These are phyloP conservation scores for Rhodotorula toruloides DNA, from an alignment of 768 basidiomycete species.

Conservation along the genomic window DNA sequence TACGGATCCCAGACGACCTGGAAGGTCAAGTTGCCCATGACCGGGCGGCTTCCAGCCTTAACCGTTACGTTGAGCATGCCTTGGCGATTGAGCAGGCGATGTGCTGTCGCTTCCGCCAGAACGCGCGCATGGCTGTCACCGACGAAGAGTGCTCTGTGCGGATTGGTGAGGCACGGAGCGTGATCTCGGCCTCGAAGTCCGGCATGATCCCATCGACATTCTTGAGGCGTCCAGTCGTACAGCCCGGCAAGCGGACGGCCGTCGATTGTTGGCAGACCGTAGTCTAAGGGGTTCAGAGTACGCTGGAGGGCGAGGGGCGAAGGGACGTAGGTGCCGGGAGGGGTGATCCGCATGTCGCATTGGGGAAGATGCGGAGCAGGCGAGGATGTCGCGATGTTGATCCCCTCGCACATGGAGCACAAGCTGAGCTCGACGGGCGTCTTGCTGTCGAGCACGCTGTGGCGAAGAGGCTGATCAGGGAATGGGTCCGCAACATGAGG, in stretches of 20 bases:
- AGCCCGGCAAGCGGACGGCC: constrained; percentile 17
- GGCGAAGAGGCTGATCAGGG: too few species aligned
- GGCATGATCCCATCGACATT: neutral
- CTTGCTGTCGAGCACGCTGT: too few species aligned
- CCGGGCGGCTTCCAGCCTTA: too few species aligned
- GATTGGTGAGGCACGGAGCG: neutral
- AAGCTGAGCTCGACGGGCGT: constrained; percentile 19
- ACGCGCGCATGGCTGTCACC: neutral
- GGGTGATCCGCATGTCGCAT: neutral
- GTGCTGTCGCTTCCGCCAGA: too few species aligned
- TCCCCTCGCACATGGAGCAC: too few species aligned
- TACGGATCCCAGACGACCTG: too few species aligned
- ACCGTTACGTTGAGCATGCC: too few species aligned
- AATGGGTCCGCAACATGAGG: too few species aligned
- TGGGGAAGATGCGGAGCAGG: too few species aligned
- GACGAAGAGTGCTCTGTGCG: neutral
- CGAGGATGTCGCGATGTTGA: too few species aligned
- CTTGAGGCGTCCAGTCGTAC: constrained; percentile 6
- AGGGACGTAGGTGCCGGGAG: constrained; percentile 21
- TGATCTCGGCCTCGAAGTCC: neutral
- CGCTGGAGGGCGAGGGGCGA: constrained; percentile 18
- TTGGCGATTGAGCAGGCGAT: too few species aligned
- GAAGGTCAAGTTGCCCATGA: too few species aligned
- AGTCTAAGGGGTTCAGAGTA: constrained; percentile 11
- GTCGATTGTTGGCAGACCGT: constrained; percentile 1